These are phyloP conservation scores for Ceratocystis cubensis DNA, from an alignment of 2,329 filamentous ascomycete species.

Conservation along the genomic window DNA sequence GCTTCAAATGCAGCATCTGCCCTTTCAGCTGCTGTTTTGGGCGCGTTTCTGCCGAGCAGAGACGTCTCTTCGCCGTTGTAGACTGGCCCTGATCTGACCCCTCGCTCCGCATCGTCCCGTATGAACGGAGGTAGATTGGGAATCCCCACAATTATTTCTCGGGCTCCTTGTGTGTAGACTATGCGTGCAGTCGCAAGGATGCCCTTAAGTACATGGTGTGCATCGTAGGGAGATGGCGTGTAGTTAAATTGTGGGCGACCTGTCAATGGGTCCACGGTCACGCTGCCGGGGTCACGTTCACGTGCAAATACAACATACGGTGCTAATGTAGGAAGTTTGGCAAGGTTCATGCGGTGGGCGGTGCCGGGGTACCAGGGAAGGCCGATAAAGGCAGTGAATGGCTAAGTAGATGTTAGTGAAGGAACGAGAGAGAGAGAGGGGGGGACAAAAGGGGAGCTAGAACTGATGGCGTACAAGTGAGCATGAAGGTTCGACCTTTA, in stretches of 20 bases:
- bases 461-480: conserved; percentile 46
- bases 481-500: conserved; percentile 63
- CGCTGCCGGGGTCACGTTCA: conserved; percentile 59
- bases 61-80: not conserved
- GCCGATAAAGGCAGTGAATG: not conserved
- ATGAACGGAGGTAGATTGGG: conserved; percentile 52
- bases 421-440: conserved; percentile 8
- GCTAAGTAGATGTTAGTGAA: not conserved
- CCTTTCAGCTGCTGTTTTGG: conserved; percentile 31
- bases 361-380: not conserved
- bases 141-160: conserved; percentile 60
- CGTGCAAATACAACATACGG: conserved; percentile 55
- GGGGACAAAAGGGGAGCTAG: conserved; percentile 21
- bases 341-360: conserved; percentile 17
- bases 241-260: conserved; percentile 59
- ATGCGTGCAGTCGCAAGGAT: conserved; percentile 61
- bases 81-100: conserved; percentile 19
- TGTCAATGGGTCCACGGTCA: conserved; percentile 58
- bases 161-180: conserved; percentile 63
- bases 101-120: conserved; percentile 24
- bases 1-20: conserved; percentile 47
- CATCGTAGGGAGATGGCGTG: conserved; percentile 57
- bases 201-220: conserved; percentile 57
- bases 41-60: not conserved
- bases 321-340: conserved; percentile 28